Base-by-base conservation (phyloP, 2,329 filamentous ascomycete species). In the Cladophialophora immunda region DNA sequence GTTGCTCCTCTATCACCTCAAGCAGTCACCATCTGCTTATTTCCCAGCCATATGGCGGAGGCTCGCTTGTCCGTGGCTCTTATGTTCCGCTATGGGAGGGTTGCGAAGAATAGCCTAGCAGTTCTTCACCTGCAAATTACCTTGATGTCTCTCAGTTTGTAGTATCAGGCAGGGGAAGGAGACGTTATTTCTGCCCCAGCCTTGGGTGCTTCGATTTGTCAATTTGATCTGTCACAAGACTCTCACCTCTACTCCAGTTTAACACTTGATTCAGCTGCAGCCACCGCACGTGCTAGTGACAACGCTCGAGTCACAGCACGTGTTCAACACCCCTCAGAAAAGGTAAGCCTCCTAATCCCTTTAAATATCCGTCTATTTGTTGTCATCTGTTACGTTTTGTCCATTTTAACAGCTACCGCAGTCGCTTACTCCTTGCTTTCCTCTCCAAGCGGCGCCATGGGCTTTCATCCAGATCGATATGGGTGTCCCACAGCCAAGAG, bases 391-490 rank as follows among this genome's bases (percentile, higher is more conserved):
- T 13, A 15, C 22, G 3, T 2, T 50, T 25, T 50, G 19, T 50
- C 13, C 45, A 4, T 50, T 50, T 50, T 50, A 5, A 50, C 45
- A 11, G 4, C 8, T 17, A 1, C 13, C 19, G 41, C 17, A 50
- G 27, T 59, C 15, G 41, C 27, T 52, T 50, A 59, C 25, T 50
- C 27, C 41, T 25, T 47, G 29, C 9, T 25, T 22, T 2, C 32
- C 29, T 50, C n/a, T 17, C 30, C 38, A 22, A 50, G 7, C n/a
- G 17, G 38, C 41, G 22, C 2, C 25, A 59, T 59, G 57, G 32
- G 8, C 52, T 64, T 64, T 41, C 17, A 67, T 32, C 38, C 65
- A 3, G 45, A 57, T 19, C 47, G 50, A 17, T 64, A 64, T 50
- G 65, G 65, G 9, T 36, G 17, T 25, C 61, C 65, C 13, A 57